Evolutionary conservation across 2,329 filamentous ascomycete species (phyloP), one percentile per base, ranked within the genome.

Genomic region (Trichoderma simmonsii): DNA sequence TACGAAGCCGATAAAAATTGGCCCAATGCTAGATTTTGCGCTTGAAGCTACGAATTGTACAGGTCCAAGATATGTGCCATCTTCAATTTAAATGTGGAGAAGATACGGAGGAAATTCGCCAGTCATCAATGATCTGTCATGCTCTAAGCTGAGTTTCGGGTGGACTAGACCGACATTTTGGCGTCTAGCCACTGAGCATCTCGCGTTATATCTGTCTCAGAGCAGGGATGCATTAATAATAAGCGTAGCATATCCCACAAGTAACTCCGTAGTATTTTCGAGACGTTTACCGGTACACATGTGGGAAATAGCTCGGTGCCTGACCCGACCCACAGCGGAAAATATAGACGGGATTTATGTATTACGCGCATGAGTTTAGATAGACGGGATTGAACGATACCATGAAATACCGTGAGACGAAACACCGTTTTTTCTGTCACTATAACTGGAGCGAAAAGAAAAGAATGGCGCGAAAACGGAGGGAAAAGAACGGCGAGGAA

Each of bases 71-170:
- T 5, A 32, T 30, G 14, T 28, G 15, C 8, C 26, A 64, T 51
- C 18, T 24, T 51, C 39, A 6, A 30, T 30, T 32, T 59, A 59
- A 59, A 51, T 21, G 43, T 51, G 43, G 32, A 36, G 51, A 67
- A 43, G 36, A 36, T 48, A 43, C 15, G 15, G 18, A 12, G 26
- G 5, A 8, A 18, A 18, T 18, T 11, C 15, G 39, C 39, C 39
- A 43, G 15, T 43, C 39, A 43, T 39, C 24, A 39, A 68, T 68
- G 54, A 68, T 68, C 64, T 68, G 54, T 68, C 51, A 68, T 59
- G 15, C 51, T 43, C 21, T 59, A 39, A 43, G 11, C 51, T 24
- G 39, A 21, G 32, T 15, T n/a, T 30, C 12, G 32, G 56, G 51
- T 67, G 21, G 24, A 26, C 36, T 28, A 26, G 30, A 14, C 18